Evolutionary conservation across 352 stramenopile species (phyloP).

Genomic region (Blastocystis hominis): DNA sequence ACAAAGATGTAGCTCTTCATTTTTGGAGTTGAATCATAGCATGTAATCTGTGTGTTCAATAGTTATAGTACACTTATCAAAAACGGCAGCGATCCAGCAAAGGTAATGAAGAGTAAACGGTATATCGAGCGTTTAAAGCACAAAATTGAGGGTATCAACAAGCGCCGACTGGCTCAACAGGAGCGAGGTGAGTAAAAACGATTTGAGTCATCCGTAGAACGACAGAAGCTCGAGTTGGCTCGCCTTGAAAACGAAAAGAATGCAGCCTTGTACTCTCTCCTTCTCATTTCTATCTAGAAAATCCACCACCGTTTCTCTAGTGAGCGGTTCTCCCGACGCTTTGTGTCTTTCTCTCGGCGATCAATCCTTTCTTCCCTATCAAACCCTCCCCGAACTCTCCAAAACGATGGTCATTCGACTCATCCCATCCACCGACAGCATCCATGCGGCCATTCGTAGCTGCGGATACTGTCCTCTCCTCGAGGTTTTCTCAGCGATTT

Average conservation of each 20-base stretch:
- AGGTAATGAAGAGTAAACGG: conserved; percentile 52
- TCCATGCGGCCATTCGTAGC: background rate
- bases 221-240: background rate
- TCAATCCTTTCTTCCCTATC: background rate
- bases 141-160: conserved; percentile 31
- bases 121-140: conserved; percentile 27
- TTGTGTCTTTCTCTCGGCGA: background rate
- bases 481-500: background rate
- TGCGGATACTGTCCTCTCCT: conserved; percentile 30
- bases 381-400: background rate
- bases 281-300: background rate
- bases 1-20: conserved; percentile 16
- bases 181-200: background rate
- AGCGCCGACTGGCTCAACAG: background rate
- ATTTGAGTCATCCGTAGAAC: background rate
- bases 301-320: background rate
- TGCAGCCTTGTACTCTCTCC: background rate
- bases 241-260: background rate
- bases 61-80: background rate
- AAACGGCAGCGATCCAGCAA: background rate
- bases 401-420: conserved; percentile 34
- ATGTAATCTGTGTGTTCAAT: conserved; percentile 52
- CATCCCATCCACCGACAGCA: background rate
- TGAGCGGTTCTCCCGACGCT: background rate
- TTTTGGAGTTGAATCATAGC: background rate